phyloP scores from a whole-genome alignment of 495 filamentous ascomycete genomes.

The Endocarpon pusillum region DNA sequence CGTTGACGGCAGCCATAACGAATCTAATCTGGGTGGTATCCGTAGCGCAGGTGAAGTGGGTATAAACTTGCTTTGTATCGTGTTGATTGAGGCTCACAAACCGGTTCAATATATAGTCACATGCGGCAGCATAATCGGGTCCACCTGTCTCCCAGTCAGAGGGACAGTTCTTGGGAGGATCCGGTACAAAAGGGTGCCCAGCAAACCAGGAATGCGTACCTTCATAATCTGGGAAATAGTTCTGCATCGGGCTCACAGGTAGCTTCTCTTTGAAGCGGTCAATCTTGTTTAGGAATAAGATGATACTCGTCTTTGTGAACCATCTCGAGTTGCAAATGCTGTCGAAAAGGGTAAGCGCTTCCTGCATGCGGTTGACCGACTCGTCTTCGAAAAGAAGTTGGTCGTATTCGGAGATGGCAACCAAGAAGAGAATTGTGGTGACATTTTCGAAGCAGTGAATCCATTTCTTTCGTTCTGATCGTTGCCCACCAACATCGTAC shows the following conservation, averaged over 20 bases:
- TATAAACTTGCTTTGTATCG: conserved; percentile 99
- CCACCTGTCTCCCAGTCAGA: conserved; percentile 38
- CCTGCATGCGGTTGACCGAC: conserved; percentile 91
- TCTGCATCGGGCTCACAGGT: conserved; percentile 97
- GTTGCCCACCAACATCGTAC: conserved; percentile 98
- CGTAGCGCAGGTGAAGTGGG: conserved; percentile 96
- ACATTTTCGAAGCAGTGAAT: conserved; percentile 99
- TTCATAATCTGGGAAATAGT: conserved; percentile 99
- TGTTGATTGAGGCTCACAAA: conserved; percentile 96
- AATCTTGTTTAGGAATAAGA: conserved; percentile 99
- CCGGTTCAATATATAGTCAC: conserved; percentile 93
- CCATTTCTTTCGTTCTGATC: conserved; percentile 99
- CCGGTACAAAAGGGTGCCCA: conserved; percentile 15
- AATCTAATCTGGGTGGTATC: conserved; percentile 98
- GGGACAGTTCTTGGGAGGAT: conserved; percentile 3
- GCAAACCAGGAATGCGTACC: too few species aligned
- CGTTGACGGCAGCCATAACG: conserved; percentile 99
- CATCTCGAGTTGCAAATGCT: conserved; percentile 98
- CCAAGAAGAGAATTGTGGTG: conserved; percentile 93
- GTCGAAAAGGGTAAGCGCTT: conserved; percentile 96
- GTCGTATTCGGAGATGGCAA: conserved; percentile 98
- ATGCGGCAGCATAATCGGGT: conserved; percentile 80
- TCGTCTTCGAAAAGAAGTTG: conserved; percentile 91
- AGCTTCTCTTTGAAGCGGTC: conserved; percentile 99
- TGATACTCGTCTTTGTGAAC: conserved; percentile 99